Conservation (phyloP, 495 filamentous ascomycete genomes). For the Hypoxylon cercidicola region DNA sequence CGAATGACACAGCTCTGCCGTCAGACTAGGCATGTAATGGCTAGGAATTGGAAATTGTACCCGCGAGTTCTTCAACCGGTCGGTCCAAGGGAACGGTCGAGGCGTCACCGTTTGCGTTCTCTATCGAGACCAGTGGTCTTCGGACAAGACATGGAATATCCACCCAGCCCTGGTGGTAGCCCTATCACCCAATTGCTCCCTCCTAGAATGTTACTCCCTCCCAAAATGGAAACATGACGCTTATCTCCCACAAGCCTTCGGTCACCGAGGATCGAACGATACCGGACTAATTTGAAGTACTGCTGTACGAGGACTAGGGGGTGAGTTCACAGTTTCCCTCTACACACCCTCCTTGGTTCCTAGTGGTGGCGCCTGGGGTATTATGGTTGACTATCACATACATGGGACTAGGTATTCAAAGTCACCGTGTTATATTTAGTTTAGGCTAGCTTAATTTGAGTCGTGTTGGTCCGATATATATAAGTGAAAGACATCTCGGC, state of each 20-base stretch:
- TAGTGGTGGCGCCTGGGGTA: slow-evolving; percentile 30
- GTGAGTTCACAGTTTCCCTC: slow-evolving; percentile 31
- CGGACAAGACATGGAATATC: slow-evolving; percentile 45
- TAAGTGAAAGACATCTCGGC: slow-evolving; percentile 43
- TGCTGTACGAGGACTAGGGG: slow-evolving; percentile 33
- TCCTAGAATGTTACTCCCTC: slow-evolving; percentile 48
- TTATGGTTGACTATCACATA: slow-evolving; percentile 30
- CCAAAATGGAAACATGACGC: slow-evolving; percentile 51
- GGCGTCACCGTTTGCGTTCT: not conserved
- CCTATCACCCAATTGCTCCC: slow-evolving; percentile 44
- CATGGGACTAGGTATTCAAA: slow-evolving; percentile 37
- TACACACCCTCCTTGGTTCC: slow-evolving; percentile 31
- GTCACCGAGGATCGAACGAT: slow-evolving; percentile 52
- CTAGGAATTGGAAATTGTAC: slow-evolving; percentile 9
- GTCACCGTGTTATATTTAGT: slow-evolving; percentile 44
- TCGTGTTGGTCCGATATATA: slow-evolving; percentile 44
- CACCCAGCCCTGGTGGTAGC: slow-evolving; percentile 44
- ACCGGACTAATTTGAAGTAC: slow-evolving; percentile 38
- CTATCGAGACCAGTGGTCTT: slow-evolving; percentile 1
- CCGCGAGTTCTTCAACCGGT: slow-evolving; percentile 9
- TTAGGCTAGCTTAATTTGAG: slow-evolving; percentile 32
- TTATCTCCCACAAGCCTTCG: slow-evolving; percentile 54
- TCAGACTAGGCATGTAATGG: slow-evolving; percentile 22
- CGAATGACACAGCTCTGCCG: slow-evolving; percentile 21
- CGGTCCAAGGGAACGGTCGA: slow-evolving; percentile 30